Evolutionary conservation across 2,329 filamentous ascomycete species (phyloP), one percentile per base, ranked within the genome.

Genomic region (Trichoderma citrinoviride): DNA sequence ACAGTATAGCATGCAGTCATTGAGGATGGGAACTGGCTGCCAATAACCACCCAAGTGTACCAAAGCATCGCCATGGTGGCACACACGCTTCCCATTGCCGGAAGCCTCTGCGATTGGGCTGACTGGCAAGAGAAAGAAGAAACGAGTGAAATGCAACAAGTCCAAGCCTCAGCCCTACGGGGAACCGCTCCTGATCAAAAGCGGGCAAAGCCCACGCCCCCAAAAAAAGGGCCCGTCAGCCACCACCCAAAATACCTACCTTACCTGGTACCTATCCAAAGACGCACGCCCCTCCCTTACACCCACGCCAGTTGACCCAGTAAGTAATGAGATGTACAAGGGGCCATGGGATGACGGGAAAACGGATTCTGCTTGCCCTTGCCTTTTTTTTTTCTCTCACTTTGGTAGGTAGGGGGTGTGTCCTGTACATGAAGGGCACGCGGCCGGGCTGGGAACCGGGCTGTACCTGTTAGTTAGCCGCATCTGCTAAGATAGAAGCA

Each of bases 71-170:
- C 12, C 33, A 37, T 37, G 29, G 49, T 52, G 41, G 37, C 37
- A 43, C 21, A 55, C 21, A 19, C n/a, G n/a, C n/a, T n/a, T 25
- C 7, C n/a, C 46, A 49, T 49, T 19, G 41, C 29, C 58, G 58
- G 58, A 33, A 61, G 58, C 37, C 58, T 53, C 47, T 53, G n/a
- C 47, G 47, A 53, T 55, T 56, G 61, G 61, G 61, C 61, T 63
- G 61, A 63, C 61, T 63, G 50, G 47, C 27, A 14, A 37, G 8
- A 37, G 10, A 37, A 37, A 1, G 4, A 14, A 37, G 3, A 37
- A 8, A 33, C n/a, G 29, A 37, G 1, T 14, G 3, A 10, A 10
- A 37, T 14, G 33, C 33, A 37, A 37, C n/a, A 37, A 37, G 41
- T 41, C 19, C 47, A 40, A 37, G 33, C 41, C 61, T 63, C 61